These are phyloP conservation scores for Colletotrichum sp. DNA, from an alignment of 2,329 filamentous ascomycete genomes.

Conservation along the genomic window DNA sequence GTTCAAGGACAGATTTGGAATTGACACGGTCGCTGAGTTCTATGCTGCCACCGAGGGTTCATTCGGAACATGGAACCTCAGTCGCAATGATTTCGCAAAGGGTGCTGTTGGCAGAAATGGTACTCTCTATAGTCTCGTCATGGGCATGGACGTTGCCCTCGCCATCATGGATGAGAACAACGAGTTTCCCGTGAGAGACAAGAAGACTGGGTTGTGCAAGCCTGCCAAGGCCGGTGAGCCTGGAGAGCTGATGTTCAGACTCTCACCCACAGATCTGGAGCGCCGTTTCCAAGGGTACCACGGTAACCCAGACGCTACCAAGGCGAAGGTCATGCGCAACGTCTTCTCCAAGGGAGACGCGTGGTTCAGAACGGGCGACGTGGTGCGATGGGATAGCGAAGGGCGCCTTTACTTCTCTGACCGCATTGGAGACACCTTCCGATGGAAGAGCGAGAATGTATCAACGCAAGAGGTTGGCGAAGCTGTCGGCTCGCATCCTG, in stretches of 20 bases:
- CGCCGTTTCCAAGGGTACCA: conserved; percentile 83
- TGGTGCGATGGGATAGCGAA: conserved; percentile 73
- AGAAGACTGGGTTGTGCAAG: conserved; percentile 72
- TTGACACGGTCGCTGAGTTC: conserved; percentile 78
- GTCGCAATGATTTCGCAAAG: conserved; percentile 73
- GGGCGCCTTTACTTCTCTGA: conserved; percentile 83
- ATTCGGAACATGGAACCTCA: conserved; percentile 73
- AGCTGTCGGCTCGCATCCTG: conserved; percentile 69
- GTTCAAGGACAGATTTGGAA: conserved; percentile 82
- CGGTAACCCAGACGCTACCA: conserved; percentile 72
- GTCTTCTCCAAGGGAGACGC: conserved; percentile 79
- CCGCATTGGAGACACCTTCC: conserved; percentile 78
- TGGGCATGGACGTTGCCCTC: conserved; percentile 58
- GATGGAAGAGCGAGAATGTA: conserved; percentile 85
- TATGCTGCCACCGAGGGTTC: conserved; percentile 81
- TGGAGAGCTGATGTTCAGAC: conserved; percentile 77
- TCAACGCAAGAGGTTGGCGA: conserved; percentile 84
- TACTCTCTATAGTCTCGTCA: conserved; percentile 59
- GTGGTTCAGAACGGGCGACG: conserved; percentile 86
- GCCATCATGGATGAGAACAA: conserved; percentile 76
- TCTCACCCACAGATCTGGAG: conserved; percentile 69
- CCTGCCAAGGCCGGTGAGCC: conserved; percentile 63
- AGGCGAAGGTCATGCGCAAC: conserved; percentile 75
- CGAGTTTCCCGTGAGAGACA: conserved; percentile 71
- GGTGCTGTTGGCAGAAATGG: conserved; percentile 82